Conservation (phyloP, 352 stramenopile species). For the Thalassiosira livingstoniorum region DNA sequence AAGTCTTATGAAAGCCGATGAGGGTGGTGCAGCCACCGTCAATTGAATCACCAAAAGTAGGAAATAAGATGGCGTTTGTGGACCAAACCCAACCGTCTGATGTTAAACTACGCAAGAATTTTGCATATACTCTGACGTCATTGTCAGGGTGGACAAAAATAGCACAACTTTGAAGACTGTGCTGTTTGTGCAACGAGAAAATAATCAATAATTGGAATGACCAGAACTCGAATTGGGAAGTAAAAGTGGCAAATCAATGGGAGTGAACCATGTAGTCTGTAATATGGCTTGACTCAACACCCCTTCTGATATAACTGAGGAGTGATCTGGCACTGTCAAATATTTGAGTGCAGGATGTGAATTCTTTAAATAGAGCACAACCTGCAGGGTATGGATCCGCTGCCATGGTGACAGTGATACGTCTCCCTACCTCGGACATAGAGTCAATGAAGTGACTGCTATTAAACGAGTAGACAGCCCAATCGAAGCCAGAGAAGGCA, state of each 20-base stretch:
- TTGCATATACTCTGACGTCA: not conserved
- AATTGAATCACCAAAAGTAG: constrained; percentile 25
- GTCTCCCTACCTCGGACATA: not conserved
- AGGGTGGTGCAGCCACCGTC: not conserved
- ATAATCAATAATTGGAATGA: constrained; percentile 14
- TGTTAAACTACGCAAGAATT: not conserved
- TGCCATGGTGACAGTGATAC: constrained; percentile 3
- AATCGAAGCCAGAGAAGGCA: not conserved
- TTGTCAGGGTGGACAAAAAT: constrained; percentile 12
- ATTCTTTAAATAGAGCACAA: constrained; percentile 13
- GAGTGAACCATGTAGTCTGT: constrained; percentile 20
- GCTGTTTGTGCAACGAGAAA: not conserved
- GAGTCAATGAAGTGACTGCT: constrained; percentile 6
- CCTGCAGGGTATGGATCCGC: not conserved
- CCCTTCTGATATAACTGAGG: not conserved
- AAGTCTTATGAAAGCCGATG: constrained; percentile 22
- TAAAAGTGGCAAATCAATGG: not conserved
- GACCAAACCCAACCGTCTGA: constrained; percentile 10
- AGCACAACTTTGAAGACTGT: not conserved
- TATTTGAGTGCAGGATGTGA: not conserved
- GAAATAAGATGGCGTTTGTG: not conserved
- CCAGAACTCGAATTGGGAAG: constrained; percentile 4
- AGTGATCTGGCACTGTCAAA: not conserved
- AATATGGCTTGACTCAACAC: not conserved
- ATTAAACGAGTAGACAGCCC: constrained; percentile 27